These are phyloP conservation scores for Bolboschoenus planiculmis DNA, from an alignment of 176 grass and related monocot genomes.

Conservation along the genomic window DNA sequence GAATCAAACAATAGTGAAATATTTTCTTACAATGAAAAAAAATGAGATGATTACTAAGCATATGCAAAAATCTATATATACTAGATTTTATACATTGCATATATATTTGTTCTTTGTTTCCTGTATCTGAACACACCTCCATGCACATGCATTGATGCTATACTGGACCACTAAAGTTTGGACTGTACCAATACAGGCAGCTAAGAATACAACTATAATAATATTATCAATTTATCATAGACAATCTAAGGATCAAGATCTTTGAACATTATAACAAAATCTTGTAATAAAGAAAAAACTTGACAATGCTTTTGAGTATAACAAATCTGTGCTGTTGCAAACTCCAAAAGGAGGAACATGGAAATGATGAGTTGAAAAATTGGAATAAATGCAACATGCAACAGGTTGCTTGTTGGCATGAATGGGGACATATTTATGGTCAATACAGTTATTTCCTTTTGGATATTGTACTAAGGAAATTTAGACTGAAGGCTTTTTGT, in stretches of 20 bases:
- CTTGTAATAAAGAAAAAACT: not conserved
- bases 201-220: not conserved
- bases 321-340: not conserved
- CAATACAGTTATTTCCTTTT: not conserved
- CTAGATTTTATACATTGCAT: not conserved
- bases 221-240: not conserved
- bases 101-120: not conserved
- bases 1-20: not conserved
- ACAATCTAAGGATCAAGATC: not conserved
- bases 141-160: not conserved
- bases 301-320: not conserved
- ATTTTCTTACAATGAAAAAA: not conserved
- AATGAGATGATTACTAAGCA: not conserved
- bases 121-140: not conserved
- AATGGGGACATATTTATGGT: slow-evolving; percentile 1
- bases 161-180: slow-evolving; percentile 2
- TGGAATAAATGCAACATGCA: slow-evolving; percentile 12
- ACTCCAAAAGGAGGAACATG: not conserved
- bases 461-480: not conserved
- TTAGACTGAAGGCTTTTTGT: not conserved
- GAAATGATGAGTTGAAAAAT: slow-evolving; percentile 7
- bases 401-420: not conserved
- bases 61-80: not conserved
- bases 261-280: not conserved
- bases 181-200: not conserved